These are phyloP conservation scores for Dryas alaskensis DNA, from an alignment of 306 rosid genomes.

Conservation along the genomic window DNA sequence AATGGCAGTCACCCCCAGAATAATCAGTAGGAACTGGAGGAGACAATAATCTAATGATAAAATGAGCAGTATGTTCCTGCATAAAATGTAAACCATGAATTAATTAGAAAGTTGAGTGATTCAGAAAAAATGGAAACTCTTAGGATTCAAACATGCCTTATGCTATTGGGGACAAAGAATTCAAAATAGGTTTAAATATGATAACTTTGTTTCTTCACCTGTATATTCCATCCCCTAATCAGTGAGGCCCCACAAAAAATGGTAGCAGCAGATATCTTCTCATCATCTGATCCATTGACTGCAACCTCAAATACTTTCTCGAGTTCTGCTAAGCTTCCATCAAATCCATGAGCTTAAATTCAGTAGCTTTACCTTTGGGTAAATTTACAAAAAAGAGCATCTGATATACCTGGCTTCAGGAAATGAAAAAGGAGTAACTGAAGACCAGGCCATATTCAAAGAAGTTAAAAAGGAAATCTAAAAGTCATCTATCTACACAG, in stretches of 20 bases:
- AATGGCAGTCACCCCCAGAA: constrained; percentile 62
- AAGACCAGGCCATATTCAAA: constrained; percentile 59
- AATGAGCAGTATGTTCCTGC: constrained; percentile 92
- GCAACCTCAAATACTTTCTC: constrained; percentile 85
- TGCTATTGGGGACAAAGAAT: constrained; percentile 16
- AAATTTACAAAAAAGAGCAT: constrained; percentile 89
- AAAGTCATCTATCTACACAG: constrained; percentile 28
- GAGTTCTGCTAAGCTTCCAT: constrained; percentile 99
- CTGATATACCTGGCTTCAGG: constrained; percentile 89
- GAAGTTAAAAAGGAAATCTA: constrained; percentile 35
- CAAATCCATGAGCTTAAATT: constrained; percentile 98
- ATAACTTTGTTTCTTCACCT: constrained; percentile 51
- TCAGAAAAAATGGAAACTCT: not conserved
- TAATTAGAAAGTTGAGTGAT: not conserved
- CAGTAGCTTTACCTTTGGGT: constrained; percentile 86
- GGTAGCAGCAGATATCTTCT: constrained; percentile 87
- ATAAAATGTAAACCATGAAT: constrained; percentile 24
- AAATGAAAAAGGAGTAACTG: constrained; percentile 66
- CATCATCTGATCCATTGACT: constrained; percentile 79
- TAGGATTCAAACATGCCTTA: constrained; percentile 1
- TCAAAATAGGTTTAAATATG: constrained; percentile 1
- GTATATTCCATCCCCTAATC: constrained; percentile 90
- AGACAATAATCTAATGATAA: constrained; percentile 76
- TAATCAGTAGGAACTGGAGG: constrained; percentile 70
- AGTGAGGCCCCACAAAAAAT: constrained; percentile 95